Evolutionary conservation across 108 stramenopile genomes (phyloP), one percentile per base, ranked within the genome.

Genomic region (Nitzschia sp.): DNA sequence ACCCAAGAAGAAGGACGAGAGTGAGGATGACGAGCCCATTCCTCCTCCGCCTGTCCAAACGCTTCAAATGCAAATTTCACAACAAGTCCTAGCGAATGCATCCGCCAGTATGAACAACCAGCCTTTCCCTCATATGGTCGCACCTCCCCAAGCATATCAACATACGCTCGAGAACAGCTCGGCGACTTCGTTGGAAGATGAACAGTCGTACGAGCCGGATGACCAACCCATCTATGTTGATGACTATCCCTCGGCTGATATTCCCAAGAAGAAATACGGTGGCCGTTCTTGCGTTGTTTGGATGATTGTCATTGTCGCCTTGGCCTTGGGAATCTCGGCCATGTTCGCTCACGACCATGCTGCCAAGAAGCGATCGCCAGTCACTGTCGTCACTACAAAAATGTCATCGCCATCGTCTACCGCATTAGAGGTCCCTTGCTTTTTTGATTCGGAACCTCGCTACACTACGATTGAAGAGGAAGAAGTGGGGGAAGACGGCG

Each of bases 81-180:
- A 45, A 48, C 68, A 58, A 48, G 68, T 69, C 22, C 8, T 69
- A 41, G 68, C 68, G 2, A 69, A 69, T 32, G 38, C 32, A 8
- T 19, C 44, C 6, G 68, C 68, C 11, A 21, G 11, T 19, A 6
- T 38, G 46, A 29, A 46, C 17, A 59, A 59, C 21, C 53, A 69
- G 58, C 68, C 68, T 6, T 8, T 38, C 0, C 68, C 57, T 2
- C 36, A 38, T 21, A 69, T 25, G 13, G 22, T 6, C 11, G 53
- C 68, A 5, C 68, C 68, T 21, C 68, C 57, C 1, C 57, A 32
- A 27, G 56, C 68, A 1, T 58, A 45, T 3, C 16, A 25, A n/a
- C 15, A 36, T 1, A 30, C 15, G n/a, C 45, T 46, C 15, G 57
- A 58, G n/a, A 57, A 58, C 17, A n/a, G n/a, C n/a, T n/a, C n/a